Evolutionary conservation across 768 basidiomycete genomes (phyloP).

Genomic region (Mycena metata): DNA sequence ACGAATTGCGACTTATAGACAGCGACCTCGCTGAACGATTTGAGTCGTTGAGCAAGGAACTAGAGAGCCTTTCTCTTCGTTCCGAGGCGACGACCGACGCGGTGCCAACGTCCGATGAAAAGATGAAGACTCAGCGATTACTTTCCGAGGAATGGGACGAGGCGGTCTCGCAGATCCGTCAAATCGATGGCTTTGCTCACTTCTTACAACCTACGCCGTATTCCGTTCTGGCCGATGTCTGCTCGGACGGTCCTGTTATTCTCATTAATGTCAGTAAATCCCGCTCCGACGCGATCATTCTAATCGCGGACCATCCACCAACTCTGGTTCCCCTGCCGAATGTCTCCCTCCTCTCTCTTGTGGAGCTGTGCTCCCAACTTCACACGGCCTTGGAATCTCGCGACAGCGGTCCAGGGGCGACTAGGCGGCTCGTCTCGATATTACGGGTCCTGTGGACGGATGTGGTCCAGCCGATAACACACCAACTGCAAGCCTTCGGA

Average conservation of each 20-base stretch:
- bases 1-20: constrained; percentile 38
- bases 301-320: constrained; percentile 17
- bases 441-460: constrained; percentile 45
- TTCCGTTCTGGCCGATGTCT: constrained; percentile 35
- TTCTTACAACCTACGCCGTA: constrained; percentile 43
- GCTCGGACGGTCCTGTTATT: constrained; percentile 3
- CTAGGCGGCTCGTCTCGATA: neutral
- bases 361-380: neutral
- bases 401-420: neutral
- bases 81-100: neutral
- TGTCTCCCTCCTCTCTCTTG: neutral
- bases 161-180: constrained; percentile 41
- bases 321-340: constrained; percentile 9
- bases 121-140: constrained; percentile 34
- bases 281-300: constrained; percentile 43
- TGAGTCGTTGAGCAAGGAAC: constrained; percentile 37
- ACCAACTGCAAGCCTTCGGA: constrained; percentile 27
- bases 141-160: constrained; percentile 39
- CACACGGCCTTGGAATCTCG: neutral
- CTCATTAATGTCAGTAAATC: constrained; percentile 19
- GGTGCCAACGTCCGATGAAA: constrained; percentile 25
- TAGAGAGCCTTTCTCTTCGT: constrained; percentile 18
- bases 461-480: constrained; percentile 43
- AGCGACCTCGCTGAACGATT: constrained; percentile 43
- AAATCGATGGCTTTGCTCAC: constrained; percentile 37